Percentiles rank a stretch among this genome's conserved stretches.
Evolutionary conservation across 108 stramenopile species (phyloP).

Genomic region (Cyclostephanos tholiformis): DNA sequence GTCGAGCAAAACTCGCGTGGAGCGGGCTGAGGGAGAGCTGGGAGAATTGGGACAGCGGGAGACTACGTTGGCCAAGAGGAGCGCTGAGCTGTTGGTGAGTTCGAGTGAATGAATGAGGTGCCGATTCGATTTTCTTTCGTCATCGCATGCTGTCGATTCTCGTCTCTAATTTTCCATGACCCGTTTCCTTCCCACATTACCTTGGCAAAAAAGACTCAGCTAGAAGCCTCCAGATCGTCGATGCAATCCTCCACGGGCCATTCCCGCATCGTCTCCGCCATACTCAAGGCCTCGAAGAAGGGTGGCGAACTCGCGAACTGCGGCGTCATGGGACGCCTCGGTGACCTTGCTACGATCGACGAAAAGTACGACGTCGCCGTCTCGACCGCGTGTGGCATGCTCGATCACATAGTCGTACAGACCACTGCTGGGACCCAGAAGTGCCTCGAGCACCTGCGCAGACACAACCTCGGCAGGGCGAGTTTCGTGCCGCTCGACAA

Average conservation of each 20-base stretch:
- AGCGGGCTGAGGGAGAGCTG: slow-evolving; percentile 61
- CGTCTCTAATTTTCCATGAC: not conserved
- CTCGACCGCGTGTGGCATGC: slow-evolving; percentile 92
- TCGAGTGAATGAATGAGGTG: not conserved
- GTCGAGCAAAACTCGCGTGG: slow-evolving; percentile 54
- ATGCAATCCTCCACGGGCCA: slow-evolving; percentile 59
- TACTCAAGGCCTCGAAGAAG: slow-evolving; percentile 84
- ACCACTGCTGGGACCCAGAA: slow-evolving; percentile 93
- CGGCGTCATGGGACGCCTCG: slow-evolving; percentile 94
- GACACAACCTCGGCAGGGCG: slow-evolving; percentile 93
- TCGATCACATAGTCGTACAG: slow-evolving; percentile 97
- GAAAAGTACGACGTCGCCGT: slow-evolving; percentile 96
- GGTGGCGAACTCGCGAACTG: slow-evolving; percentile 83
- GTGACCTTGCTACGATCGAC: slow-evolving; percentile 91
- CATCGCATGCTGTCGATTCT: not conserved
- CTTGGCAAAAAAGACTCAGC: slow-evolving; percentile 51
- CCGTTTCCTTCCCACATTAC: not conserved
- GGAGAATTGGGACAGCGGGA: slow-evolving; percentile 54
- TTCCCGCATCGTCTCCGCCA: slow-evolving; percentile 74
- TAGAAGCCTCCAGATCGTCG: slow-evolving; percentile 80
- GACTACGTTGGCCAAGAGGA: slow-evolving; percentile 53
- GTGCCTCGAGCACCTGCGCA: slow-evolving; percentile 91
- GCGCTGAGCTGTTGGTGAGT: slow-evolving; percentile 68
- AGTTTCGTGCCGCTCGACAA: slow-evolving; percentile 95
- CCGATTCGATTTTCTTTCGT: not conserved